These are phyloP conservation scores for Talaromyces islandicus DNA, from an alignment of 2,329 filamentous ascomycete genomes.

Conservation along the genomic window DNA sequence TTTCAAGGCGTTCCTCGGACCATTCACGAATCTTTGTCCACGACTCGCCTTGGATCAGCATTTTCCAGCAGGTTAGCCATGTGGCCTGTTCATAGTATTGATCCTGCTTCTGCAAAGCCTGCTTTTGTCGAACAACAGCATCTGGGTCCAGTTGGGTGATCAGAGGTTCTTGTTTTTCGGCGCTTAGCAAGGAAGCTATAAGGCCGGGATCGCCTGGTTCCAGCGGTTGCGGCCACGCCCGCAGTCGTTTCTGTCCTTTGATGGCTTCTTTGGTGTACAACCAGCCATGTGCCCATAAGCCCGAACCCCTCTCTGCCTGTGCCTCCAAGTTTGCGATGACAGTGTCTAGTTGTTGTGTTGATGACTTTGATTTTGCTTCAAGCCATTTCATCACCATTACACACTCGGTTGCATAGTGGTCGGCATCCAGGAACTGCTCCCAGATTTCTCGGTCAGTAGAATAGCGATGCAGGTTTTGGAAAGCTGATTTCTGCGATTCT, in stretches of 20 bases:
- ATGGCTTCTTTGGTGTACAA: conserved; percentile 84
- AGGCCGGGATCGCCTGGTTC: conserved; percentile 57
- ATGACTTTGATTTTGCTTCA: conserved; percentile 64
- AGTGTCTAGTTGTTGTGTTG: conserved; percentile 65
- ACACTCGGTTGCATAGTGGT: conserved; percentile 70
- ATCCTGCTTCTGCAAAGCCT: conserved; percentile 73
- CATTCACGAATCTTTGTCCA: conserved; percentile 72
- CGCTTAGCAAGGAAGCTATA: conserved; percentile 51
- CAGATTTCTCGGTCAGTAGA: conserved; percentile 59
- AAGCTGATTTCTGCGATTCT: conserved; percentile 33
- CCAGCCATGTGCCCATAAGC: conserved; percentile 83
- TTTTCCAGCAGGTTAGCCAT: conserved; percentile 91
- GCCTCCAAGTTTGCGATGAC: conserved; percentile 70
- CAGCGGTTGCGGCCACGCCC: conserved; percentile 59
- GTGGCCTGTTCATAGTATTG: conserved; percentile 83
- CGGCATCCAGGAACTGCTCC: conserved; percentile 67
- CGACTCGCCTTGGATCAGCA: conserved; percentile 76
- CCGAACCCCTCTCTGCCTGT: conserved; percentile 66
- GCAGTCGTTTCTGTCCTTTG: conserved; percentile 79
- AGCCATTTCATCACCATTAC: conserved; percentile 80
- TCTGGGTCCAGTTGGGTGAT: conserved; percentile 91
- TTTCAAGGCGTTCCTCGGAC: conserved; percentile 78
- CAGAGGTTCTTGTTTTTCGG: conserved; percentile 56
- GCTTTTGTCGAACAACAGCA: conserved; percentile 71
- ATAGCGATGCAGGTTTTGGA: conserved; percentile 47